These are phyloP conservation scores for Boletellus ananas DNA, from an alignment of 768 basidiomycete species.

Conservation along the genomic window DNA sequence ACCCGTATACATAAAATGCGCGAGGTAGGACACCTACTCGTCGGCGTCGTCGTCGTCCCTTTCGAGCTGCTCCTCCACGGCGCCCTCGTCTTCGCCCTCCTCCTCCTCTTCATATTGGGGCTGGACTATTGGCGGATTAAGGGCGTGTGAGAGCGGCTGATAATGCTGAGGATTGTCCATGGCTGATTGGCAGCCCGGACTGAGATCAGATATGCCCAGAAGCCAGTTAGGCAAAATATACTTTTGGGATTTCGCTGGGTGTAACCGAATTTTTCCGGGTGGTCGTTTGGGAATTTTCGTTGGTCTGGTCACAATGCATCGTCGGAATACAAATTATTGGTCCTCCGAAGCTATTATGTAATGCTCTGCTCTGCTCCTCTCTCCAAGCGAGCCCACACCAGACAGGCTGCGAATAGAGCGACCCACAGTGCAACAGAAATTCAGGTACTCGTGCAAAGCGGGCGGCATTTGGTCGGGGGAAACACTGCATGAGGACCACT, in stretches of 20 bases:
- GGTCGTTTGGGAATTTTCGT: conserved; percentile 25
- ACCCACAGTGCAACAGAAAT: no score
- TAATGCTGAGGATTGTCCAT: conserved; percentile 77
- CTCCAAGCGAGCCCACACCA: no score
- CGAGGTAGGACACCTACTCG: conserved; percentile 25
- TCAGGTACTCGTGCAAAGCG: no score
- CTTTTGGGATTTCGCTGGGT: conserved; percentile 29
- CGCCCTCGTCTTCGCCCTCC: conserved; percentile 74
- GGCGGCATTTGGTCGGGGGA: no score
- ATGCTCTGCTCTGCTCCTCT: background rate
- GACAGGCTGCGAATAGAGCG: no score
- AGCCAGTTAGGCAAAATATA: conserved; percentile 16
- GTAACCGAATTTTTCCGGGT: conserved; percentile 29
- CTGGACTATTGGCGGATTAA: conserved; percentile 49
- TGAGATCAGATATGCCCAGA: conserved; percentile 23
- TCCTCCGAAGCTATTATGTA: conserved; percentile 21
- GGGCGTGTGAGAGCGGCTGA: conserved; percentile 76
- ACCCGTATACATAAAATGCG: conserved; percentile 3
- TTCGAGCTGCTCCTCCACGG: conserved; percentile 64
- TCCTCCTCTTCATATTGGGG: conserved; percentile 51
- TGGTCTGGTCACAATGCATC: conserved; percentile 24
- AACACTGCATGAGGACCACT: no score
- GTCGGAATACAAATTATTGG: conserved; percentile 26
- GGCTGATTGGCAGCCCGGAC: conserved; percentile 3
- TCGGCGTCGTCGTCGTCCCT: conserved; percentile 43